Evolutionary conservation across 148 eudicot genomes (phyloP).

Genomic region (Fagopyrum tataricum): DNA sequence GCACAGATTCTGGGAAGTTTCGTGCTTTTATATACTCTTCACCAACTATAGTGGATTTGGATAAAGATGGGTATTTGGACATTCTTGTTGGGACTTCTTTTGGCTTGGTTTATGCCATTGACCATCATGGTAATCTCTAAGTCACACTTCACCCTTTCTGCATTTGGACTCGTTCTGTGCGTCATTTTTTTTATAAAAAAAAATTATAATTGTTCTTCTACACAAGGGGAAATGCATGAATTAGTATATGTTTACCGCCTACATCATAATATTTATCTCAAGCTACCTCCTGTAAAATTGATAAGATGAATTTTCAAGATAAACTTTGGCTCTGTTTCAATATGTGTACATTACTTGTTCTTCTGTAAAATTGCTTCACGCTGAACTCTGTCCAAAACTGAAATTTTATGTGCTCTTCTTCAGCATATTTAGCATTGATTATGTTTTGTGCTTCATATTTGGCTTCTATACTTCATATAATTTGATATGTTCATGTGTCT

Average conservation of each 20-base stretch:
- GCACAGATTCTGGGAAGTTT: conserved; percentile 72
- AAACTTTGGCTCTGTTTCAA: background rate
- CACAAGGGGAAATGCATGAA: background rate
- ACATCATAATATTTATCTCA: background rate
- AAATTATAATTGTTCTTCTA: background rate
- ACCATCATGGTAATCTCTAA: conserved; percentile 71
- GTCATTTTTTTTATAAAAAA: background rate
- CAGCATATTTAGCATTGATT: background rate
- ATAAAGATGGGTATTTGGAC: conserved; percentile 92
- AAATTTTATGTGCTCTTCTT: background rate
- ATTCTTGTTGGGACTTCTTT: conserved; percentile 91
- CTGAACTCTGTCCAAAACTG: background rate
- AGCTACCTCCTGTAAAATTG: background rate
- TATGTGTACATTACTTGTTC: background rate
- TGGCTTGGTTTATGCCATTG: conserved; percentile 87
- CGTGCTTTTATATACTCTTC: conserved; percentile 89
- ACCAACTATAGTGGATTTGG: conserved; percentile 89
- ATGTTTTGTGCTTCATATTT: background rate
- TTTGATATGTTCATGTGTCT: background rate
- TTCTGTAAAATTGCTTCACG: background rate
- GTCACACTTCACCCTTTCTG: background rate
- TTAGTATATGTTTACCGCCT: background rate
- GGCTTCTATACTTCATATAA: background rate
- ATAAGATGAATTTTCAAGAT: background rate
- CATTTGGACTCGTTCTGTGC: background rate